phyloP scores from a whole-genome alignment of 192 early-diverging fungal species.

The Coemansia sp. region DNA sequence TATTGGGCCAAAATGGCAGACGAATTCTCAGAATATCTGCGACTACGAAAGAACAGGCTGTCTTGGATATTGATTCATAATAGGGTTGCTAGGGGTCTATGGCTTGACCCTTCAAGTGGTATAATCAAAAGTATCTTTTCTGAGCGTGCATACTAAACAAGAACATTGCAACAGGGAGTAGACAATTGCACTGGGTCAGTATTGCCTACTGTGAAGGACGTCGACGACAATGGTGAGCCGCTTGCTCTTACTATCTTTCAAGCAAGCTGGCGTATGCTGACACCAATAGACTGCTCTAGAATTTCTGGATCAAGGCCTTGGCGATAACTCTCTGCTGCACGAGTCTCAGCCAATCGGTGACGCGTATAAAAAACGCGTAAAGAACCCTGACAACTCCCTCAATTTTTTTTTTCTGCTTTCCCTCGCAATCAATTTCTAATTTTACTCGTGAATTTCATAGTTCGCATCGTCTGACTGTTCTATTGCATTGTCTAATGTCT shows the following conservation, averaged over 20 bases:
- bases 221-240: constrained; percentile 32
- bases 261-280: not conserved
- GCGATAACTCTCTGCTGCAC: not conserved
- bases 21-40: too few species aligned
- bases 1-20: too few species aligned
- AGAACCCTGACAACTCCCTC: not conserved
- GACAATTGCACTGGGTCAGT: not conserved
- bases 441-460: not conserved
- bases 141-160: too few species aligned
- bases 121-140: not conserved
- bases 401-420: constrained; percentile 3
- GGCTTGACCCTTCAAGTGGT: too few species aligned
- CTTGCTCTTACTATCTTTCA: constrained; percentile 19
- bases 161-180: too few species aligned
- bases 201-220: not conserved
- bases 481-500: constrained; percentile 23
- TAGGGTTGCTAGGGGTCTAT: too few species aligned
- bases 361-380: constrained; percentile 4
- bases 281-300: not conserved
- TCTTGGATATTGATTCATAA: too few species aligned
- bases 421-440: not conserved
- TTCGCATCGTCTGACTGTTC: not conserved
- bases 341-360: not conserved
- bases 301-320: not conserved
- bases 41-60: too few species aligned